Base-by-base conservation (phyloP, 1,139 yeast species). In the Taphrina flavorubra region DNA sequence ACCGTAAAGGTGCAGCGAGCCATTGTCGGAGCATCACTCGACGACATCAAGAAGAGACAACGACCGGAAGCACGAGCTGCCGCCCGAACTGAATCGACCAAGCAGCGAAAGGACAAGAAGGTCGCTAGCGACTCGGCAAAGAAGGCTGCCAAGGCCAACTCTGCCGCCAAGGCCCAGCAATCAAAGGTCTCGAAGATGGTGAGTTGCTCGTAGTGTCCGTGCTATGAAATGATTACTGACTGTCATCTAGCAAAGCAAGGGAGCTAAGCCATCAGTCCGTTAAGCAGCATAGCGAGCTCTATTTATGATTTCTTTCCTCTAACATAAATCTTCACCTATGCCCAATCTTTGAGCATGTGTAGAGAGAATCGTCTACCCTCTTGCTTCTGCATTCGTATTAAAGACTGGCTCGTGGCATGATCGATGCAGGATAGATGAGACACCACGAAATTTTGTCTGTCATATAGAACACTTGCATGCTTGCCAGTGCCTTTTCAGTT, bases 41-140 rank as follows among this genome's bases (percentile, higher is more conserved):
- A 94, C n/a, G 89, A 91, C 82, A 94, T 94, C 86, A 92, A 90
- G 86, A 97, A 94, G 87, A 91, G 96, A 88, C 86, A 87, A 82
- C 90, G 92, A 85, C 97, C 99, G 82, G 94, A 92, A 83, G 94
- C 89, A 81, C 95, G 97, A 87, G 90, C 92, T 87, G 97, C 97
- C 79, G 89, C 92, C 80, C 94, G 97, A 87, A 95, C 91, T 74
- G 88, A 87, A 81, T 91, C 92, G 83, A 84, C 87, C 80, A 88
- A 88, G 80, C 88, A 87, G 83, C 97, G 91, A 82, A 92, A 92
- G 88, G 97, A 90, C 83, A 90, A 90, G 88, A 89, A 87, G 81
- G 90, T 86, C 78, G 94, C 91, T 84, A 94, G 89, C 81, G 86
- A 81, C 82, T 92, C 95, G 89, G 90, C 90, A 87, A 88, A 89